Percentiles rank a stretch among this genome's conserved stretches.
Conservation (phyloP, 164 flowering plant genomes). For the Aristolochia fimbriata region DNA sequence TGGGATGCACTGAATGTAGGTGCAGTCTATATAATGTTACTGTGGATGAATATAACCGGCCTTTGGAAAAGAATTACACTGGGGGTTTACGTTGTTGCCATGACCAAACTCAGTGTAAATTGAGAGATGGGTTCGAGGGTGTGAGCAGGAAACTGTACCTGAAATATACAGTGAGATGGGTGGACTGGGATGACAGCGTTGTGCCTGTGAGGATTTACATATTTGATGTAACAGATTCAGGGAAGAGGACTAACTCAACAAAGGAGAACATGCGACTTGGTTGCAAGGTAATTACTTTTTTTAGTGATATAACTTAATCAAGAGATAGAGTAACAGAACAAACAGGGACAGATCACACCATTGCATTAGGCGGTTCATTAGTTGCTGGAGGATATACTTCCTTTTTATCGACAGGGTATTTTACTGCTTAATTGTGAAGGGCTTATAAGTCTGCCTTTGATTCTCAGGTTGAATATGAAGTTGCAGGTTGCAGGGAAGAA, state of each 20-base stretch:
- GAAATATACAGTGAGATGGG: slow-evolving; percentile 71
- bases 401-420: background rate
- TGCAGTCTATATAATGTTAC: slow-evolving; percentile 79
- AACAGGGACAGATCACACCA: background rate
- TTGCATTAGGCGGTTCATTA: background rate
- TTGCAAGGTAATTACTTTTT: slow-evolving; percentile 40
- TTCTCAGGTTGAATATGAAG: slow-evolving; percentile 62
- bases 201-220: slow-evolving; percentile 75
- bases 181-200: slow-evolving; percentile 56
- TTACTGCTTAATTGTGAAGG: background rate
- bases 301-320: background rate
- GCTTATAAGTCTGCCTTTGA: background rate
- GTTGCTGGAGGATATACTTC: background rate
- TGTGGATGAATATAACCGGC: slow-evolving; percentile 31
- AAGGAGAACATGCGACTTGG: slow-evolving; percentile 14
- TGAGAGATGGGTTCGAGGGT: slow-evolving; percentile 35
- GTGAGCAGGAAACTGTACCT: slow-evolving; percentile 45
- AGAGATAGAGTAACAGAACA: too few species aligned
- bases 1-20: slow-evolving; percentile 85
- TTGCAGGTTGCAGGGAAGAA: slow-evolving; percentile 32
- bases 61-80: slow-evolving; percentile 35
- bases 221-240: slow-evolving; percentile 72
- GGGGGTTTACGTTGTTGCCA: slow-evolving; percentile 79
- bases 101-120: slow-evolving; percentile 53
- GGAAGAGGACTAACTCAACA: slow-evolving; percentile 23